phyloP scores from a whole-genome alignment of 2,329 filamentous ascomycete genomes.

The Ophiostoma quercus region DNA sequence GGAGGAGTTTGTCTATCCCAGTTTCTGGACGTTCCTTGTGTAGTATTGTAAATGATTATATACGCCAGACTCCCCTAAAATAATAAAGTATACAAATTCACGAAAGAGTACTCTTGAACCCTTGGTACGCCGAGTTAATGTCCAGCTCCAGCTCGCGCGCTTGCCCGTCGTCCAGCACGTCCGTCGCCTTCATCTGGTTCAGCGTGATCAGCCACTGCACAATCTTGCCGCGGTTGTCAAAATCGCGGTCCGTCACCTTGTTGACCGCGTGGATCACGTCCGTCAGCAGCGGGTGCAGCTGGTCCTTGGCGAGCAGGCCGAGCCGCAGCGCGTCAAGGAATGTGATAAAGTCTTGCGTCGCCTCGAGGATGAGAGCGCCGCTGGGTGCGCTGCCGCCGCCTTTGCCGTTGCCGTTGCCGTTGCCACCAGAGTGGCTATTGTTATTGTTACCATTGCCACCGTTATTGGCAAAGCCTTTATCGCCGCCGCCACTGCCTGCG shows the following conservation, averaged over 20 bases:
- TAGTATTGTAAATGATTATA: conserved; percentile 37
- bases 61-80: not conserved
- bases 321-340: conserved; percentile 92
- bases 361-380: conserved; percentile 71
- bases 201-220: conserved; percentile 96
- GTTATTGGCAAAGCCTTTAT: conserved; percentile 36
- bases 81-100: too few species aligned
- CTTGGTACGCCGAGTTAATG: conserved; percentile 89
- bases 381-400: conserved; percentile 36
- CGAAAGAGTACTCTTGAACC: conserved; percentile 76
- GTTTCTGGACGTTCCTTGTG: conserved; percentile 95
- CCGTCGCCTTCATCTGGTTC: conserved; percentile 95
- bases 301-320: conserved; percentile 88
- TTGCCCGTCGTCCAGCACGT: conserved; percentile 82
- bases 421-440: conserved; percentile 38
- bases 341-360: conserved; percentile 97
- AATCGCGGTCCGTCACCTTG: conserved; percentile 91
- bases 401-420: conserved; percentile 34
- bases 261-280: conserved; percentile 97
- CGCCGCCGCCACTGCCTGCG: conserved; percentile 39
- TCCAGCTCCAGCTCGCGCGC: conserved; percentile 85
- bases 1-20: conserved; percentile 97
- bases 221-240: conserved; percentile 93
- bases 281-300: conserved; percentile 87
- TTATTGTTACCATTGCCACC: conserved; percentile 46